A percentile compares a stretch with the other conserved stretches of the same genome.
Conservation (phyloP, 148 eudicot species). For the Silene conica region DNA sequence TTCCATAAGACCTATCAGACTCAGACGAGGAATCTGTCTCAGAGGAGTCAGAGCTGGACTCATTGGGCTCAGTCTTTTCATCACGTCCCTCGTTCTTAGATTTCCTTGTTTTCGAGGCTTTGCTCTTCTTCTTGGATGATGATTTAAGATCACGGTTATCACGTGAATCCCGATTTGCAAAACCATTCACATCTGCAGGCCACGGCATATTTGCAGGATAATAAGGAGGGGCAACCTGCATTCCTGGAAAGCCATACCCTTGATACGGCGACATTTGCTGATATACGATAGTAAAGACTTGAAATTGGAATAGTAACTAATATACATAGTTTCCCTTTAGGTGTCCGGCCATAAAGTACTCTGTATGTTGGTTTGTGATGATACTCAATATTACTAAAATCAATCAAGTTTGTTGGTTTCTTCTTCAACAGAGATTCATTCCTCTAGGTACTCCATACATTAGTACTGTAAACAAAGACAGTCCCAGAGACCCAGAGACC, state of each 20-base stretch:
- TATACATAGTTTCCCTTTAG: too few relatives aligned
- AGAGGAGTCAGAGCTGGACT: slow-evolving; percentile 50
- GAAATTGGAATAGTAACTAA: too few relatives aligned
- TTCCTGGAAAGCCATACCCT: slow-evolving; percentile 57
- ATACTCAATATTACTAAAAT: too few relatives aligned
- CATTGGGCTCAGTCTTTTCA: slow-evolving; percentile 33
- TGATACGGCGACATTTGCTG: slow-evolving; percentile 67
- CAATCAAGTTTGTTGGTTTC: too few relatives aligned
- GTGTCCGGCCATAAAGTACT: too few relatives aligned
- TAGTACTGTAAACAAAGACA: too few relatives aligned
- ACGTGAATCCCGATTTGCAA: slow-evolving; percentile 40
- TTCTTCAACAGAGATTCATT: too few relatives aligned
- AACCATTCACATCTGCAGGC: too few relatives aligned
- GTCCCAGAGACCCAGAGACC: too few relatives aligned
- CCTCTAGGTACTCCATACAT: too few relatives aligned
- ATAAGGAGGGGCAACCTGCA: slow-evolving; percentile 49
- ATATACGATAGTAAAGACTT: too few relatives aligned
- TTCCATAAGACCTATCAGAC: slow-evolving; percentile 32
- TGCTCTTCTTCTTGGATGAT: slow-evolving; percentile 47
- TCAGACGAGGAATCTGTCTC: slow-evolving; percentile 43
- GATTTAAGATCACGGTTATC: slow-evolving; percentile 28
- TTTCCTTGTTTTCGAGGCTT: slow-evolving; percentile 31
- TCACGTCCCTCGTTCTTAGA: slow-evolving; percentile 31
- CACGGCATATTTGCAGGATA: slow-evolving; percentile 58
- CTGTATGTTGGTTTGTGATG: too few relatives aligned